Percentiles rank a stretch among this genome's conserved stretches.
These are phyloP conservation scores for Pascua guehoae DNA, from an alignment of 1,284 basidiomycete genomes.

Conservation along the genomic window DNA sequence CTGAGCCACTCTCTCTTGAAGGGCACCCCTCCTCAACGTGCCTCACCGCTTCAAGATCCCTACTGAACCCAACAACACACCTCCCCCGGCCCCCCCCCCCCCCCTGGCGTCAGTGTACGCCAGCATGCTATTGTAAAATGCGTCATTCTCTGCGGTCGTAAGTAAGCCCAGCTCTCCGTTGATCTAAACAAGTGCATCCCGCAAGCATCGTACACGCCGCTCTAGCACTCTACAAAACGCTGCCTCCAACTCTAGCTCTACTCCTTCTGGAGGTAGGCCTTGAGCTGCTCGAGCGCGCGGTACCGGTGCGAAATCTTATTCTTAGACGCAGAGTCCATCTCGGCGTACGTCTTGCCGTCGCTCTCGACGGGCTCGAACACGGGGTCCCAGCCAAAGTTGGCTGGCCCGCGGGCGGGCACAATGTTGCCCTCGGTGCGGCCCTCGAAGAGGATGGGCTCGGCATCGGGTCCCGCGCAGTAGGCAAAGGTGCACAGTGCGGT, in stretches of 20 bases:
- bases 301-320: slow-evolving; percentile 87
- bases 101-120: no score
- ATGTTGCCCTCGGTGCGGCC: slow-evolving; percentile 83
- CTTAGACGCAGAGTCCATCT: slow-evolving; percentile 82
- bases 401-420: slow-evolving; percentile 75
- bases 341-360: slow-evolving; percentile 65
- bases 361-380: slow-evolving; percentile 70
- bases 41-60: no score
- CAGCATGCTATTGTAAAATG: neutral
- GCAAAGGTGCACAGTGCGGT: slow-evolving; percentile 95
- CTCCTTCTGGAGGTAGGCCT: slow-evolving; percentile 57
- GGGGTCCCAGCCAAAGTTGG: slow-evolving; percentile 86
- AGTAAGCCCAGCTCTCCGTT: neutral
- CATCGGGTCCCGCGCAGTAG: slow-evolving; percentile 80
- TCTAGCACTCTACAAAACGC: neutral
- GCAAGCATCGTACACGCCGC: neutral
- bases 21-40: no score
- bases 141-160: no score
- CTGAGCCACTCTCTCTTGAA: no score
- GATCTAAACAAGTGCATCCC: neutral
- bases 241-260: neutral
- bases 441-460: slow-evolving; percentile 75
- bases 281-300: slow-evolving; percentile 77
- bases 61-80: no score
- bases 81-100: no score